A percentile compares a stretch with the other conserved stretches of the same genome.
These are phyloP conservation scores for Sedum album DNA, from an alignment of 164 flowering plant species.

Conservation along the genomic window DNA sequence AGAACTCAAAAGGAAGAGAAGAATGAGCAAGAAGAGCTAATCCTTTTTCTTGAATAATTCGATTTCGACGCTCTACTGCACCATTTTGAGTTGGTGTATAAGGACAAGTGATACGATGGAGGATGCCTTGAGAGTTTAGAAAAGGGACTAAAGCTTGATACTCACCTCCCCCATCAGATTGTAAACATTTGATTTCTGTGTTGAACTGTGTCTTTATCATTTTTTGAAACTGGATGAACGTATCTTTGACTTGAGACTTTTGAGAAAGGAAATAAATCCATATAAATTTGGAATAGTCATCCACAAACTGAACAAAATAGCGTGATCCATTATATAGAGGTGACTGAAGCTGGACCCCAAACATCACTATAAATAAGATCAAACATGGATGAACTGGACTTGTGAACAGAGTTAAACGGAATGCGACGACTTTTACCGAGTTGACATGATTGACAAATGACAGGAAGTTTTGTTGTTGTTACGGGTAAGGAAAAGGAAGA, in stretches of 20 bases:
- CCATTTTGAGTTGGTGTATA: neutral
- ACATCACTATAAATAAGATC: no score
- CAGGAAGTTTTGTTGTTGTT: no score
- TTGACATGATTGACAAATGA: no score
- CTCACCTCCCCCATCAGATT: neutral
- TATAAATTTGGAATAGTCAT: neutral
- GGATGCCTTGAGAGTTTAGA: neutral
- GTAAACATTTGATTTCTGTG: neutral
- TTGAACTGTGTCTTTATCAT: neutral
- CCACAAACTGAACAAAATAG: no score
- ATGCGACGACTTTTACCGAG: no score
- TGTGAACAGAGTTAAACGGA: no score
- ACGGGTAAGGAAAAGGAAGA: neutral
- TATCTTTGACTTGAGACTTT: no score
- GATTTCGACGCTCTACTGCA: neutral
- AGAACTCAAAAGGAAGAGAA: no score
- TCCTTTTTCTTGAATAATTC: neutral
- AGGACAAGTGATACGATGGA: neutral
- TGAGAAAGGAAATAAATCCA: no score
- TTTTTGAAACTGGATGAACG: neutral
- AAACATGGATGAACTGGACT: no score
- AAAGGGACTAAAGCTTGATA: neutral
- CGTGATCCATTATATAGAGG: no score
- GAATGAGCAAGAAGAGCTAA: no score
- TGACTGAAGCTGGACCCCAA: neutral